A percentile compares a stretch with the other conserved stretches of the same genome.
Evolutionary conservation across 2,329 filamentous ascomycete species (phyloP).

Genomic region (Fusarium newnesense): DNA sequence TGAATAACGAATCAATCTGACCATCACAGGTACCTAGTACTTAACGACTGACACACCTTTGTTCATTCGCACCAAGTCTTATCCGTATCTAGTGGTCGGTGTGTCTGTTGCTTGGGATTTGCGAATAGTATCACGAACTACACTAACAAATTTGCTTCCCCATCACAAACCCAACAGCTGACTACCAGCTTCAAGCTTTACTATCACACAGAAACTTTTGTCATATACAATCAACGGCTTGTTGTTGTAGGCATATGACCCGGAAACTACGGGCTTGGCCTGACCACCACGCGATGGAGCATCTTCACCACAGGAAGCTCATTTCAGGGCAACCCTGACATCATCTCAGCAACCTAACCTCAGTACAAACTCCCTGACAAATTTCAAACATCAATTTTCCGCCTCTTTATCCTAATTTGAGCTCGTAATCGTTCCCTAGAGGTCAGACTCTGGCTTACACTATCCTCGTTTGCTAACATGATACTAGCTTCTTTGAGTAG

Average conservation of each 20-base stretch:
- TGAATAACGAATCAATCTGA: background rate
- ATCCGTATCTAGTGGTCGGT: background rate
- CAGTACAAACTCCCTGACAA: background rate
- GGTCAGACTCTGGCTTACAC: conserved; percentile 30
- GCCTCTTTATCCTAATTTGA: background rate
- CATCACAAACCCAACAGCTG: background rate
- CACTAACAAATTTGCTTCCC: background rate
- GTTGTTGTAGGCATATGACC: background rate
- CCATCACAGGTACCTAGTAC: background rate
- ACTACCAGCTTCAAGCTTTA: background rate
- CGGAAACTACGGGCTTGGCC: background rate
- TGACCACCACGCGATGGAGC: conserved; percentile 10
- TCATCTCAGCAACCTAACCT: background rate
- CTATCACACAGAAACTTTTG: background rate
- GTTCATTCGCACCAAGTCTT: background rate
- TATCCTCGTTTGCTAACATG: conserved; percentile 7
- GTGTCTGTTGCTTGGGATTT: background rate
- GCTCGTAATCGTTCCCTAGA: background rate
- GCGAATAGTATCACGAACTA: conserved; percentile 10
- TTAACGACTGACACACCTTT: no score
- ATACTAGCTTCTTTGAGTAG: conserved; percentile 23
- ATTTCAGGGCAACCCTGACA: conserved; percentile 4
- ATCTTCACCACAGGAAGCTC: background rate
- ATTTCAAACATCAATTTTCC: background rate
- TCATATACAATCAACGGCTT: background rate